phyloP scores from a whole-genome alignment of 108 stramenopile species.

The Nitzschia palea region DNA sequence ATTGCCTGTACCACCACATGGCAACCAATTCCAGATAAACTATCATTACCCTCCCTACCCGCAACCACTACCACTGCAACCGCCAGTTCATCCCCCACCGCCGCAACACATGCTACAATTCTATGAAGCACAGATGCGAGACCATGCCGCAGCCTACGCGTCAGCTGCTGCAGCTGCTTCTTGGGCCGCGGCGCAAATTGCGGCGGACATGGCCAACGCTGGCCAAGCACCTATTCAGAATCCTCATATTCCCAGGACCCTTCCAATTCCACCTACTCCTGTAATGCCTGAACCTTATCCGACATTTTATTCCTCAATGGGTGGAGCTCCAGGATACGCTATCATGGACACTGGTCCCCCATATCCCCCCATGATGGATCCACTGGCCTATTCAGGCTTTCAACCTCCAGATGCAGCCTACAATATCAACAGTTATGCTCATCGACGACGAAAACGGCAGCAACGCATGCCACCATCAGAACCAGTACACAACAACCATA shows the following conservation, averaged over 20 bases:
- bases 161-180: conserved; percentile 85
- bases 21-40: too few relatives aligned
- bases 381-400: not conserved
- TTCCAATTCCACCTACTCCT: not conserved
- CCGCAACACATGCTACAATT: conserved; percentile 42
- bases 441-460: conserved; percentile 31
- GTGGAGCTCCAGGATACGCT: too few relatives aligned
- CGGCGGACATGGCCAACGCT: conserved; percentile 34
- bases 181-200: conserved; percentile 74
- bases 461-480: conserved; percentile 21
- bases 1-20: too few relatives aligned
- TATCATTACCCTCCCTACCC: too few relatives aligned
- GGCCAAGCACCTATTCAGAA: not conserved
- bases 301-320: too few relatives aligned
- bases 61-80: conserved; percentile 4
- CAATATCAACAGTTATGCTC: not conserved
- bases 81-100: not conserved
- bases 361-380: not conserved
- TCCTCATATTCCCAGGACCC: not conserved
- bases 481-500: conserved; percentile 27
- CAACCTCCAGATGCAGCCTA: not conserved
- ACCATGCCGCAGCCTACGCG: conserved; percentile 82
- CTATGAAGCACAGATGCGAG: conserved; percentile 80
- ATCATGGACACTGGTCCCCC: too few relatives aligned
- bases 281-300: too few relatives aligned